A percentile compares a stretch with the other conserved stretches of the same genome.
Evolutionary conservation across 164 flowering plant species (phyloP).

Genomic region (Cinnamomum micranthum): DNA sequence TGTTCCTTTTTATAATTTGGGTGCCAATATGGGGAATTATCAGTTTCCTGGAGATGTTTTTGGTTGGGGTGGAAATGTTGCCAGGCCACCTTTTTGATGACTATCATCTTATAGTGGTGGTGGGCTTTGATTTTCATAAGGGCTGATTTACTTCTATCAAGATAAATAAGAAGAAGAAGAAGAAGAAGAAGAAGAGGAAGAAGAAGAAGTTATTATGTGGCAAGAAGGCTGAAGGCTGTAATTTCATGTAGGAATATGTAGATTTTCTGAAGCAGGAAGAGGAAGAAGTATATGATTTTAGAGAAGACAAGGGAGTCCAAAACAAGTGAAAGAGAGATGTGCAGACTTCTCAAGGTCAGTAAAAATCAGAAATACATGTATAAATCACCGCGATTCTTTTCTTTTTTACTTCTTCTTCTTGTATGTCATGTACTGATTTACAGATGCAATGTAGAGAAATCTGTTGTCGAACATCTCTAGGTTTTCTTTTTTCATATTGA

Average conservation of each 20-base stretch:
- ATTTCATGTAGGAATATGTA: not conserved
- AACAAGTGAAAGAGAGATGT: not conserved
- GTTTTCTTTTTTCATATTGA: not conserved
- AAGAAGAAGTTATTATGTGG: not conserved
- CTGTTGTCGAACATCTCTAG: not conserved
- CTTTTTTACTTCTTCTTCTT: not conserved
- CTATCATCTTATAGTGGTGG: not conserved
- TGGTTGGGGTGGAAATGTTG: slow-evolving; percentile 39
- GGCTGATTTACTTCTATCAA: too few relatives aligned
- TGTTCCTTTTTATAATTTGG: slow-evolving; percentile 26
- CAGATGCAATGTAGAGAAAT: slow-evolving; percentile 9
- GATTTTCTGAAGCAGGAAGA: not conserved
- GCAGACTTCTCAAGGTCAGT: slow-evolving; percentile 5
- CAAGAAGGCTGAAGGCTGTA: not conserved
- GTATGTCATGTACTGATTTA: slow-evolving; percentile 3
- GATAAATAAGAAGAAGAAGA: not conserved
- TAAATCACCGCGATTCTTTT: not conserved
- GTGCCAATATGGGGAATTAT: slow-evolving; percentile 23
- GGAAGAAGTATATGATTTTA: not conserved
- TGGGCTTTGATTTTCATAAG: too few relatives aligned
- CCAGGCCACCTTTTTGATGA: slow-evolving; percentile 39
- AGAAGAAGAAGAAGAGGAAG: not conserved
- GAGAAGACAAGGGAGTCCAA: not conserved
- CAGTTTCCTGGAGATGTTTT: slow-evolving; percentile 36
- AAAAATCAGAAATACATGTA: slow-evolving; percentile 8